Conservation (phyloP, 169 alveolate species). For the Sarcocystis neurona region DNA sequence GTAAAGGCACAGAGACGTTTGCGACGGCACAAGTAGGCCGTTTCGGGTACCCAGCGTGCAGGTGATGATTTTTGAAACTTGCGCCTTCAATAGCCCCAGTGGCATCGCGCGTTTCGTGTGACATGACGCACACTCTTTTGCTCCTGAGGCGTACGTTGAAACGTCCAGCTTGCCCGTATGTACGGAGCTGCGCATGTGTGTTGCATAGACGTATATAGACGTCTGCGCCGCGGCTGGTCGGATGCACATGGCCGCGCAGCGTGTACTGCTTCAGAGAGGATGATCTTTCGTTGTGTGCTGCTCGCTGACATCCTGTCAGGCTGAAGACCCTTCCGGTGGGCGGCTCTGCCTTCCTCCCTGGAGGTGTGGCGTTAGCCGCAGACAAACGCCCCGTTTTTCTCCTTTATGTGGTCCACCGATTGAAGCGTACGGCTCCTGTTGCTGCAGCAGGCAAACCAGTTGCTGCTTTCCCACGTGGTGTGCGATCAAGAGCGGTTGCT, state of each 20-base stretch:
- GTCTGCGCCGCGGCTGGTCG: neutral
- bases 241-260: neutral
- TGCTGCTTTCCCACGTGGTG: conserved; percentile 13
- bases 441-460: conserved; percentile 43
- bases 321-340: conserved; percentile 51
- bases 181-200: neutral
- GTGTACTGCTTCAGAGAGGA: neutral
- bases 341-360: conserved; percentile 54
- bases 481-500: conserved; percentile 14
- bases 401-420: conserved; percentile 48
- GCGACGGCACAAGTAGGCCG: too few species aligned
- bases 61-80: too few species aligned
- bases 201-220: neutral
- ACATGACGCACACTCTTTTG: neutral
- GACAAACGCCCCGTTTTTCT: conserved; percentile 42
- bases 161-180: neutral
- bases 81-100: too few species aligned
- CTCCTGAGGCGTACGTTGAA: neutral
- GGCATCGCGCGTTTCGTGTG: too few species aligned
- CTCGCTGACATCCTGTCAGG: conserved; percentile 32
- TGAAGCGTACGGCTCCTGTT: neutral
- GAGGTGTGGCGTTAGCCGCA: conserved; percentile 48
- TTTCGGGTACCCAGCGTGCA: too few species aligned
- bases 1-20: too few species aligned
- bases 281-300: neutral